phyloP scores from a whole-genome alignment of 2,329 filamentous ascomycete species.

The Fusarium denticulatum region DNA sequence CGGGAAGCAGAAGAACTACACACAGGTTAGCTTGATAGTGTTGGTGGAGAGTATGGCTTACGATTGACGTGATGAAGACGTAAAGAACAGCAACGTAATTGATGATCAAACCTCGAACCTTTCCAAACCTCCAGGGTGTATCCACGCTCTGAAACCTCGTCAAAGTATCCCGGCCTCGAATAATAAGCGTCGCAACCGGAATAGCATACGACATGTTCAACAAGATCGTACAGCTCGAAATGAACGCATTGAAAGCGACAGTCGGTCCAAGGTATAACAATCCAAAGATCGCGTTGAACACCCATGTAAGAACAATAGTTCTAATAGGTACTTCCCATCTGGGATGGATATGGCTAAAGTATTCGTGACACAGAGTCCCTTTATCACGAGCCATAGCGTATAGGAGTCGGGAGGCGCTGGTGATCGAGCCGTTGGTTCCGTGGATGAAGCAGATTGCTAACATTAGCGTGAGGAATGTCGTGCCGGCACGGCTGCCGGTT shows the following conservation, averaged over 20 bases:
- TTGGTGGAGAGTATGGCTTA: neutral
- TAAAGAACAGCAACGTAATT: constrained; percentile 33
- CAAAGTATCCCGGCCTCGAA: constrained; percentile 11
- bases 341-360: constrained; percentile 27
- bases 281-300: constrained; percentile 33
- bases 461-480: constrained; percentile 54
- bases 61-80: constrained; percentile 30
- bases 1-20: constrained; percentile 37
- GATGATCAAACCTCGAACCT: constrained; percentile 2
- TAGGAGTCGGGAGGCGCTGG: constrained; percentile 54
- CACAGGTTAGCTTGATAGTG: neutral
- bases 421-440: constrained; percentile 56
- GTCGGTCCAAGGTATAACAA: constrained; percentile 29
- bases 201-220: constrained; percentile 36
- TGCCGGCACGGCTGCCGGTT: constrained; percentile 51
- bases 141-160: neutral
- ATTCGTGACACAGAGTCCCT: constrained; percentile 18
- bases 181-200: constrained; percentile 20
- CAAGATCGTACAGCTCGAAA: constrained; percentile 35
- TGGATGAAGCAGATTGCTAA: constrained; percentile 57
- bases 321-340: constrained; percentile 25
- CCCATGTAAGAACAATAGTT: constrained; percentile 17
- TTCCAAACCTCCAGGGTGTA: constrained; percentile 23
- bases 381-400: constrained; percentile 47
- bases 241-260: constrained; percentile 33